Percentiles rank a stretch among this genome's conserved stretches.
These are phyloP conservation scores for Phialophora macrospora DNA, from an alignment of 2,329 filamentous ascomycete species.

Conservation along the genomic window DNA sequence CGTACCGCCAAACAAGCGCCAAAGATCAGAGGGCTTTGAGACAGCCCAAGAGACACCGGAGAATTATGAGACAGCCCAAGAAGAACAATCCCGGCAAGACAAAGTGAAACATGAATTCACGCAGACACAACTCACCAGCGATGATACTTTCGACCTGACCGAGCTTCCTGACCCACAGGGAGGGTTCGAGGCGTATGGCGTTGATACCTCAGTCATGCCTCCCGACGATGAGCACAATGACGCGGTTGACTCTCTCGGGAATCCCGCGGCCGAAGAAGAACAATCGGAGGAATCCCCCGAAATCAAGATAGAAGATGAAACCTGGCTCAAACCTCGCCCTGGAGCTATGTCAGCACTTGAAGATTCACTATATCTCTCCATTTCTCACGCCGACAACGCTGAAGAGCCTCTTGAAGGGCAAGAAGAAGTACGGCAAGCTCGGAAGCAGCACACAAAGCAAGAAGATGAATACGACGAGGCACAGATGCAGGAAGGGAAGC, in stretches of 20 bases:
- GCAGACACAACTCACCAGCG: constrained; percentile 8
- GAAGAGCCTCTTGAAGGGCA: neutral
- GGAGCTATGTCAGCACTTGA: neutral
- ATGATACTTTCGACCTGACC: constrained; percentile 17
- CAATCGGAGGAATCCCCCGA: neutral
- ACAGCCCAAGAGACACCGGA: constrained; percentile 29
- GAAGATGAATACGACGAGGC: neutral
- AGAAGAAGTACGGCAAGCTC: neutral
- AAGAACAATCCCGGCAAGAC: constrained; percentile 11
- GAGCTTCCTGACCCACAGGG: constrained; percentile 39
- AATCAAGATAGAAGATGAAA: constrained; percentile 2
- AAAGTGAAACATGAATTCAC: constrained; percentile 1
- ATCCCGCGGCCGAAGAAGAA: neutral
- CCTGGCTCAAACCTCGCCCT: neutral
- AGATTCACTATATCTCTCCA: neutral
- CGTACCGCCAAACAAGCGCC: neutral
- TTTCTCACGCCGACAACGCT: neutral
- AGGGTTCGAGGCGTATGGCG: constrained; percentile 36
- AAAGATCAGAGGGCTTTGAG: constrained; percentile 19
- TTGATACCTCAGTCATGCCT: constrained; percentile 21
- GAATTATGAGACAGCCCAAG: constrained; percentile 29
- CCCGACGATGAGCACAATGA: neutral
- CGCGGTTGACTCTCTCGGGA: neutral
- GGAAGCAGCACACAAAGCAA: neutral
- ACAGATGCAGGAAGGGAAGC: neutral